Conservation (phyloP, 208 protist species). For the Novymonas esmeraldas region DNA sequence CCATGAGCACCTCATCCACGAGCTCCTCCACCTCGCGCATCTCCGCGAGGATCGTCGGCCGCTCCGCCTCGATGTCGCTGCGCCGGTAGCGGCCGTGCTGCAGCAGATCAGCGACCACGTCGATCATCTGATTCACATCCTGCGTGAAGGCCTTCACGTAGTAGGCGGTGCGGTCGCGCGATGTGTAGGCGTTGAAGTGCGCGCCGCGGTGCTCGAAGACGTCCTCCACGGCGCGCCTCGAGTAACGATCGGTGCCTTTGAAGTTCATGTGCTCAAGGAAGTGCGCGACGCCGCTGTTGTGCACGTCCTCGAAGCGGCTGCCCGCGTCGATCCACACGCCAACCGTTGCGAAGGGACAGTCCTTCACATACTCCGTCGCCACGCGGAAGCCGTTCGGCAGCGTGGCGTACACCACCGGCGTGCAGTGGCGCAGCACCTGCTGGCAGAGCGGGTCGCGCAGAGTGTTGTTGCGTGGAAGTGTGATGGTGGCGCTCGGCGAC, state of each 20-base stretch:
- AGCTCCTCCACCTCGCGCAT: constrained; percentile 96
- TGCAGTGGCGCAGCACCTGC: constrained; percentile 57
- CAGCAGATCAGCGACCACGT: constrained; percentile 97
- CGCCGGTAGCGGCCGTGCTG: constrained; percentile 90
- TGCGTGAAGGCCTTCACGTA: constrained; percentile 96
- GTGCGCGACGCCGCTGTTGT: constrained; percentile 98
- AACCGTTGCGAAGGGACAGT: constrained; percentile 94
- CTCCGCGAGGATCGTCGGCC: constrained; percentile 96
- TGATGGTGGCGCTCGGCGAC: too few species aligned
- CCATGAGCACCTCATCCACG: constrained; percentile 97
- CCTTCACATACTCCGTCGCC: constrained; percentile 93
- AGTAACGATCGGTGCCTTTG: constrained; percentile 95
- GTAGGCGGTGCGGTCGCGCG: constrained; percentile 97
- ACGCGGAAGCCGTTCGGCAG: constrained; percentile 97
- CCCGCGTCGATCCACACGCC: constrained; percentile 98
- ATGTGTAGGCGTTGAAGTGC: constrained; percentile 99
- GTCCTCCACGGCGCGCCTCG: constrained; percentile 91
- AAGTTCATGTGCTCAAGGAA: constrained; percentile 99
- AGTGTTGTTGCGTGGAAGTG: constrained; percentile 70
- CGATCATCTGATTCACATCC: constrained; percentile 93
- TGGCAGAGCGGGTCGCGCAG: constrained; percentile 52
- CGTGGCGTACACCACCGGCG: constrained; percentile 89
- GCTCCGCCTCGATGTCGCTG: constrained; percentile 93
- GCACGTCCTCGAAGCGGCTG: constrained; percentile 95
- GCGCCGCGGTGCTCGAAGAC: constrained; percentile 97